phyloP scores from a whole-genome alignment of 1,139 yeast genomes.

The Candida tetrigidarum region DNA sequence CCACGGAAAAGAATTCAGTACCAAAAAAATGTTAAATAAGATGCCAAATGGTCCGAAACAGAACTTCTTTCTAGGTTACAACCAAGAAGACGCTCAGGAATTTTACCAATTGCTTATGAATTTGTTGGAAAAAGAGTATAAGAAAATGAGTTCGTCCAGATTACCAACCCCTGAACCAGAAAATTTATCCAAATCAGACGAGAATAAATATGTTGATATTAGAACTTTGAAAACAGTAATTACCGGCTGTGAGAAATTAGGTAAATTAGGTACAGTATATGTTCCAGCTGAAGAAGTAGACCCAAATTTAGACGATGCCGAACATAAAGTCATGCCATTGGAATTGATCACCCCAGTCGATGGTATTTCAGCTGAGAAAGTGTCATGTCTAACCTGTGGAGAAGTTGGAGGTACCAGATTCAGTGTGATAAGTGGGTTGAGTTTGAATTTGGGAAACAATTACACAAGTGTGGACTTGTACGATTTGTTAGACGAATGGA shows the following conservation, averaged over 20 bases:
- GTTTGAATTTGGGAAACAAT: constrained; percentile 62
- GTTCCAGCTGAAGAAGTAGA: constrained; percentile 77
- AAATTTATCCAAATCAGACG: constrained; percentile 11
- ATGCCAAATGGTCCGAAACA: constrained; percentile 84
- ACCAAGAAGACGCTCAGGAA: constrained; percentile 95
- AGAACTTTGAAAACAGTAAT: constrained; percentile 25
- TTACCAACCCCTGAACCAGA: constrained; percentile 28
- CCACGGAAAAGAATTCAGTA: constrained; percentile 64
- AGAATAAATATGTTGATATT: constrained; percentile 25
- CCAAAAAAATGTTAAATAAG: constrained; percentile 63
- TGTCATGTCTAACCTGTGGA: constrained; percentile 88
- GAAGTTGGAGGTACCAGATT: constrained; percentile 91
- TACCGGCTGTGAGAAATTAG: constrained; percentile 56
- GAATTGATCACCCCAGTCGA: constrained; percentile 85
- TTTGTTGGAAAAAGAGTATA: constrained; percentile 70
- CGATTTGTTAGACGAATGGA: constrained; percentile 72
- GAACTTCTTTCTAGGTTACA: constrained; percentile 77
- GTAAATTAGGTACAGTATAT: constrained; percentile 62
- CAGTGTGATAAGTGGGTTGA: constrained; percentile 80
- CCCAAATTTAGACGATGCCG: constrained; percentile 54
- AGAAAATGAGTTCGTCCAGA: constrained; percentile 23
- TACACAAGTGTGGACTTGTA: constrained; percentile 52
- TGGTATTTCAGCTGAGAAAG: constrained; percentile 83
- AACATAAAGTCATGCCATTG: constrained; percentile 51
- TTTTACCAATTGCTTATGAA: constrained; percentile 82